Evolutionary conservation across 306 rosid genomes (phyloP).

Genomic region (Casuarina cunninghamiana): DNA sequence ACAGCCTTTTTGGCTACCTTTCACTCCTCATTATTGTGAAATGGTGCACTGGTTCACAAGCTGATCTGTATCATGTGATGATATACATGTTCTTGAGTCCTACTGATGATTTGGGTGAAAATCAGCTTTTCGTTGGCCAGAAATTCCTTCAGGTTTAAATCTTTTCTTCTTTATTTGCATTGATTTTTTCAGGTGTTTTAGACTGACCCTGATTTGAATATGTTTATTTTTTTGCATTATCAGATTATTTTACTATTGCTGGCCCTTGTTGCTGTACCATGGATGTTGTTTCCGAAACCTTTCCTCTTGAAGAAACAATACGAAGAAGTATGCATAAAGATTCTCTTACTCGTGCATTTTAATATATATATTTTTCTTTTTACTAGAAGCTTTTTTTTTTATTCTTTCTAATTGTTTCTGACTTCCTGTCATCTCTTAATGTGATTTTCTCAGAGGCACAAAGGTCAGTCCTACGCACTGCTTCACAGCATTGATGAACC

Average conservation of each 20-base stretch:
- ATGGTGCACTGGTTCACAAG: slow-evolving; percentile 96
- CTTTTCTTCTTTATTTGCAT: not conserved
- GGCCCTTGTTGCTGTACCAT: slow-evolving; percentile 87
- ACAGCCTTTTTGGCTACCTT: slow-evolving; percentile 88
- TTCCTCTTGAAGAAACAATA: slow-evolving; percentile 90
- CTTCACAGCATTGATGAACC: slow-evolving; percentile 58
- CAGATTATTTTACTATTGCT: slow-evolving; percentile 73
- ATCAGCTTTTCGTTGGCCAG: slow-evolving; percentile 92
- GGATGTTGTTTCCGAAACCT: slow-evolving; percentile 98
- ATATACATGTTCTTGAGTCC: slow-evolving; percentile 98
- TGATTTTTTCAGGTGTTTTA: not conserved
- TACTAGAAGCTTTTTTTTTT: not conserved
- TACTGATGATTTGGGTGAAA: slow-evolving; percentile 84
- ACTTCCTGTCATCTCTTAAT: slow-evolving; percentile 15
- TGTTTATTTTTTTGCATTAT: slow-evolving; percentile 18
- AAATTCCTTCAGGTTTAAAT: slow-evolving; percentile 73
- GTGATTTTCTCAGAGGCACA: slow-evolving; percentile 66
- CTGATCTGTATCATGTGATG: slow-evolving; percentile 92
- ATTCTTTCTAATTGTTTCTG: slow-evolving; percentile 16
- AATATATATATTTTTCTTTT: not conserved
- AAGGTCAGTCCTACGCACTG: slow-evolving; percentile 64
- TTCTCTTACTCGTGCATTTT: not conserved
- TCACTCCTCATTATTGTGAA: slow-evolving; percentile 77
- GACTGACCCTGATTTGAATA: not conserved
- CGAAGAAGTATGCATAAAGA: slow-evolving; percentile 51